A percentile compares a stretch with the other conserved stretches of the same genome.
Evolutionary conservation across 2,329 filamentous ascomycete genomes (phyloP).

Genomic region (Monilinia fructicola): DNA sequence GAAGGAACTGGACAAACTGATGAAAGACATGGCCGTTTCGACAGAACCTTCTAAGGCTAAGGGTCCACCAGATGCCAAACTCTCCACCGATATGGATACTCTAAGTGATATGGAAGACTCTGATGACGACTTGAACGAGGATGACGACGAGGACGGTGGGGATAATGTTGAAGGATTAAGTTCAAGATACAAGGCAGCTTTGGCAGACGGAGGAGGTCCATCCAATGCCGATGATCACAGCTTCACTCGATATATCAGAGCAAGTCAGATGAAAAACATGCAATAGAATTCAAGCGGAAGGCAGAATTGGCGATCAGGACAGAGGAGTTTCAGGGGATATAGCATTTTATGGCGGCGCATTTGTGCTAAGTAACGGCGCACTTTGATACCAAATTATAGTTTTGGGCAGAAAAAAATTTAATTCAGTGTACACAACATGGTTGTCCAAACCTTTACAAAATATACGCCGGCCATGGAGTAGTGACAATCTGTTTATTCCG

Average conservation of each 20-base stretch:
- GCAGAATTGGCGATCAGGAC: conserved; percentile 19
- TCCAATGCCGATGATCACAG: conserved; percentile 38
- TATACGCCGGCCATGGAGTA: conserved; percentile 13
- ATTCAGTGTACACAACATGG: conserved; percentile 12
- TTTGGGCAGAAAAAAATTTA: conserved; percentile 11
- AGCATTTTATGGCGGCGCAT: conserved; percentile 40
- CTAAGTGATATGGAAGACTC: conserved; percentile 43
- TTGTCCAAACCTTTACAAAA: background rate
- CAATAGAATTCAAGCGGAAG: conserved; percentile 28
- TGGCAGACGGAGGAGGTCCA: conserved; percentile 55
- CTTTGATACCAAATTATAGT: conserved; percentile 21
- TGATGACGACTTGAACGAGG: conserved; percentile 57
- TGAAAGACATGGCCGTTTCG: conserved; percentile 82
- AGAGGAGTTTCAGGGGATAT: conserved; percentile 22
- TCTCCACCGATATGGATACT: conserved; percentile 41
- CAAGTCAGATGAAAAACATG: conserved; percentile 38
- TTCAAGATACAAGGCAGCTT: conserved; percentile 72
- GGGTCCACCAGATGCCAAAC: conserved; percentile 24
- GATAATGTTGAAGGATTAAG: conserved; percentile 63
- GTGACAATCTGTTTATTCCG: conserved; percentile 20
- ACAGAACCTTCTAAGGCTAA: conserved; percentile 42
- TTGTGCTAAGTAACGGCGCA: conserved; percentile 30
- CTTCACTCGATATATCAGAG: conserved; percentile 40
- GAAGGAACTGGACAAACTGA: conserved; percentile 84
- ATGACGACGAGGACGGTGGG: conserved; percentile 48